Base-by-base conservation (phyloP, 1,139 yeast genomes). In the Protomyces inouyei region DNA sequence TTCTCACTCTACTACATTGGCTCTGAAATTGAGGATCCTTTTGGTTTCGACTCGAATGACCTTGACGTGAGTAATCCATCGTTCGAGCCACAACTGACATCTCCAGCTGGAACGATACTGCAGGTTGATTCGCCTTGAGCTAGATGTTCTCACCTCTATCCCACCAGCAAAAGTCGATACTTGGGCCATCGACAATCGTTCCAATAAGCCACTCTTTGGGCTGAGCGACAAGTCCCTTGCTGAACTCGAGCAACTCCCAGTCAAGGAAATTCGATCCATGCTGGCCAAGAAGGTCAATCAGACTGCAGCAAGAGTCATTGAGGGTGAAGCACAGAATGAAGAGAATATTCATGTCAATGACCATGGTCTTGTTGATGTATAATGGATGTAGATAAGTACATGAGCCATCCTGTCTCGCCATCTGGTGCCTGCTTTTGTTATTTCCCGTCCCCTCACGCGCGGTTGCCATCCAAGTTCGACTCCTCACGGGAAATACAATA, bases 1-100 rank as follows among this genome's bases (percentile, higher is more conserved):
- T 67, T 68, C 51, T 66, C 68, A 10, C 65, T 68, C 25, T 67
- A 68, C 16, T 69, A 65, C 21, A 67, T 68, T 36, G 70, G 70
- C 14, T 61, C 67, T 6, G 68, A 68, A 46, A 68, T 68, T 21
- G 69, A 68, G 56, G 66, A 68, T 36, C 70, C 70, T 1, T 57
- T 57, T 37, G 61, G 61, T 6, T n/a, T 28, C 25, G 61, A 57
- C 40, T 53, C 61, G 18, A 57, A 57, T n/a, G 61, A 57, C 28
- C 53, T 59, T 43, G 64, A 59, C 52, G 48, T 43, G 16, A 12
- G 48, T 12, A 12, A 1, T 37, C 43, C 16, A 4, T 37, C 16
- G 16, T 1, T 14, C 2, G 16, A 4, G 43, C 43, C 4, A 12
- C 16, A 12, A 9, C 18, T 37, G 9, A 37, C 9, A 37, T 6